Evolutionary conservation across 164 flowering plant species (phyloP), one percentile per base, ranked within the genome.

Genomic region (Saururus chinensis): DNA sequence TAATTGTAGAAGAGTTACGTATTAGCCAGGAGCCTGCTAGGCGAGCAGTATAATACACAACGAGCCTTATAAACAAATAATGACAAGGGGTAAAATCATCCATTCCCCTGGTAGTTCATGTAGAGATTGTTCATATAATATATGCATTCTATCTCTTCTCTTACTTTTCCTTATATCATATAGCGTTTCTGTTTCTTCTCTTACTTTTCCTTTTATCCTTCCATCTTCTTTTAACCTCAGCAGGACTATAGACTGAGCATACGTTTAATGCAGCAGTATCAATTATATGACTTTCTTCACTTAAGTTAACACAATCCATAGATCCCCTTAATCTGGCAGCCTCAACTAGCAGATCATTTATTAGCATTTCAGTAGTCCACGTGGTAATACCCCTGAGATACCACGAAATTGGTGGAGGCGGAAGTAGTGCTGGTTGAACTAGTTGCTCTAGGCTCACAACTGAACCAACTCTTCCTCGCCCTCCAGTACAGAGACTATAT

Each of bases 391-490:
- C 97, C 63, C 97, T 81, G 7, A 93, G 77, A 73, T 93, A 93
- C 99, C 99, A 93, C 10, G 99, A 93, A 66, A 93, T 82, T 13
- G 99, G 97, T 9, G 99, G 97, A 0, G 99, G 97, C 10, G 97
- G 96, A 48, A 93, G 79, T 57, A 93, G 64, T n/a, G 96, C 77
- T 11, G 99, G 99, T 66, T 93, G 86, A 9, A 93, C 72, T 53
- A 88, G 80, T 65, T 93, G 99, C 65, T 85, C 81, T 72, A 93
- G 70, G 64, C 73, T 81, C 67, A 90, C 81, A 30, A 63, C 76
- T 22, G 99, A 90, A 0, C 85, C 99, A 23, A 90, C 71, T 71
- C 99, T 88, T 70, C 99, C 99, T 74, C 77, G 84, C 59, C 97
- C 89, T 66, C 75, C 71, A 0, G 92, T 83, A 66, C 95, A 93